Conservation (phyloP, 768 basidiomycete species). For the Russula olivacea region DNA sequence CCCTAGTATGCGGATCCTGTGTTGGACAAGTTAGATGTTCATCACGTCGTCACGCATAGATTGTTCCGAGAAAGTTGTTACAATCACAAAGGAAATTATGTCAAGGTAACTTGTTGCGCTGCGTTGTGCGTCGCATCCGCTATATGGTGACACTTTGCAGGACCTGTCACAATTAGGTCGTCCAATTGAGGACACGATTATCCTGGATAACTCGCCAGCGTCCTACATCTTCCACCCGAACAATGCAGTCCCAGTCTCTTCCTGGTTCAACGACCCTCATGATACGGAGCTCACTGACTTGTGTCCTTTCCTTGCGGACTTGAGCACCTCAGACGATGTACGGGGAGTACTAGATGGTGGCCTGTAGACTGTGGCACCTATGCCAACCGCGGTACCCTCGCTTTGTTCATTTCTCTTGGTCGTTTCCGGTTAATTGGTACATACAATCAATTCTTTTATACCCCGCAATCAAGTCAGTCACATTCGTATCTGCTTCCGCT, state of each 20-base stretch:
- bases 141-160: slow-evolving; percentile 36
- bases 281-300: slow-evolving; percentile 96
- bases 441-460: slow-evolving; percentile 27
- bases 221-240: slow-evolving; percentile 99
- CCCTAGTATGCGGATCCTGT: slow-evolving; percentile 95
- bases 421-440: slow-evolving; percentile 27
- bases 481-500: slow-evolving; percentile 23
- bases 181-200: slow-evolving; percentile 89
- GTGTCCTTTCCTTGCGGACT: slow-evolving; percentile 88
- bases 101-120: slow-evolving; percentile 61
- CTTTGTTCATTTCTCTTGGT: slow-evolving; percentile 20
- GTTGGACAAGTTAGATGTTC: slow-evolving; percentile 90
- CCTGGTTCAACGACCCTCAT: slow-evolving; percentile 99
- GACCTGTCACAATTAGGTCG: slow-evolving; percentile 96
- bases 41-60: slow-evolving; percentile 88
- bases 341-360: slow-evolving; percentile 87
- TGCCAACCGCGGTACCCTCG: slow-evolving; percentile 15
- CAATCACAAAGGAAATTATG: slow-evolving; percentile 98
- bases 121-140: background rate
- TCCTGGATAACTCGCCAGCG: slow-evolving; percentile 98
- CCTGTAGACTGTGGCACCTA: slow-evolving; percentile 39
- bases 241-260: slow-evolving; percentile 97
- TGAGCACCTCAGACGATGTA: slow-evolving; percentile 80
- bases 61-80: slow-evolving; percentile 98
- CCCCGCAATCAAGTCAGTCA: slow-evolving; percentile 27